These are phyloP conservation scores for Umbilicaria muhlenbergii DNA, from an alignment of 495 filamentous ascomycete species.

Conservation along the genomic window DNA sequence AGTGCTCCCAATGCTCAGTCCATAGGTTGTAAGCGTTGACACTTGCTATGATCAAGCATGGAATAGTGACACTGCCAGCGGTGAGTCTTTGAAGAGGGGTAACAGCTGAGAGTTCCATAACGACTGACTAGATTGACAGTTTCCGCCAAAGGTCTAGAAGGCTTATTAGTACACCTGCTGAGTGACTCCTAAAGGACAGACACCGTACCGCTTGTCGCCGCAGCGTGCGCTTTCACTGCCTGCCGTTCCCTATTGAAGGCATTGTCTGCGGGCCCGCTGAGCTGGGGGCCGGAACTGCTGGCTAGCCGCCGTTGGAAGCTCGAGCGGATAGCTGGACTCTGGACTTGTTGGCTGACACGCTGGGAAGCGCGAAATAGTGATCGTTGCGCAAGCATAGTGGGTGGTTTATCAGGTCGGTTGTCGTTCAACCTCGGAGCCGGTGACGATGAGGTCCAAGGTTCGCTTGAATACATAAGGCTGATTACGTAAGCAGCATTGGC, in stretches of 20 bases:
- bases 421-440: too few relatives aligned
- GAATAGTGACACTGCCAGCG: conserved; percentile 43
- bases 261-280: conserved; percentile 52
- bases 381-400: conserved; percentile 47
- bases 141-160: conserved; percentile 76
- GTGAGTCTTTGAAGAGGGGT: neutral
- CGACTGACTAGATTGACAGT: conserved; percentile 70
- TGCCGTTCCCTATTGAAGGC: conserved; percentile 74
- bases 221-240: conserved; percentile 75
- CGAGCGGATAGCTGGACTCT: conserved; percentile 37
- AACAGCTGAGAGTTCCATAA: conserved; percentile 14
- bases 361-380: conserved; percentile 41
- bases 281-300: conserved; percentile 32
- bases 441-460: too few relatives aligned
- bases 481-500: too few relatives aligned
- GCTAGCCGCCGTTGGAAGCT: conserved; percentile 53
- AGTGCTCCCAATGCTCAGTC: conserved; percentile 94
- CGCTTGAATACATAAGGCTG: too few relatives aligned
- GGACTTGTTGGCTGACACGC: conserved; percentile 38
- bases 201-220: conserved; percentile 54
- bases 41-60: conserved; percentile 49
- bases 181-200: neutral
- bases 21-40: conserved; percentile 79
- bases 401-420: neutral
- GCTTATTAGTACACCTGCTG: neutral